These are phyloP conservation scores for Kalmusia sp. DNA, from an alignment of 2,329 filamentous ascomycete species.

Conservation along the genomic window DNA sequence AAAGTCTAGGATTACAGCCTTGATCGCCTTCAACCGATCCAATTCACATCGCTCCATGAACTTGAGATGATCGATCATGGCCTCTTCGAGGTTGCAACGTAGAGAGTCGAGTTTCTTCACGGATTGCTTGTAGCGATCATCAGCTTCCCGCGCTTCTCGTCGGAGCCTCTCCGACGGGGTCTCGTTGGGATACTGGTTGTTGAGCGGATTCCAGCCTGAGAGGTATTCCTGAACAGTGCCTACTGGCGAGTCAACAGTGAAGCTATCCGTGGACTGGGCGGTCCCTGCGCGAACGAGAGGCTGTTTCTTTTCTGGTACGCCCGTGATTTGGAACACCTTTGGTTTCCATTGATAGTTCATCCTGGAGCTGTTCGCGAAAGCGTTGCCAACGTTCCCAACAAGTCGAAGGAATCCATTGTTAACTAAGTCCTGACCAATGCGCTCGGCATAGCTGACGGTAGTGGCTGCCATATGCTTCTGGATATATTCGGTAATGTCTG, in stretches of 20 bases:
- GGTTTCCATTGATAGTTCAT: conserved; percentile 98
- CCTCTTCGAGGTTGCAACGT: conserved; percentile 93
- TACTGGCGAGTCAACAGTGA: conserved; percentile 78
- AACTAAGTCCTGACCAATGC: conserved; percentile 92
- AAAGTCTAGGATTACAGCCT: conserved; percentile 96
- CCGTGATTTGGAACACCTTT: conserved; percentile 86
- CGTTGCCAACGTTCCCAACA: conserved; percentile 92
- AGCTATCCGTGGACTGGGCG: conserved; percentile 58
- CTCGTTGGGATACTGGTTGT: conserved; percentile 90
- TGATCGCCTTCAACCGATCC: conserved; percentile 95
- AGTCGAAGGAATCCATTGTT: conserved; percentile 85
- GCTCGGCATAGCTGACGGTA: conserved; percentile 88
- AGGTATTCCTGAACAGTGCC: conserved; percentile 88
- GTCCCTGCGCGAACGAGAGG: conserved; percentile 77
- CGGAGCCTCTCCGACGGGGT: conserved; percentile 85
- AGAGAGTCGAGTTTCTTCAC: conserved; percentile 88
- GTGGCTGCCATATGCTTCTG: conserved; percentile 85
- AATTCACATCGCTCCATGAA: conserved; percentile 98
- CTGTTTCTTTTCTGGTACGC: conserved; percentile 86
- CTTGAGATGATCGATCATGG: conserved; percentile 88
- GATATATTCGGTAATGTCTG: conserved; percentile 95
- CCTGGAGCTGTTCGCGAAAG: conserved; percentile 95
- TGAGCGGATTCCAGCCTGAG: conserved; percentile 90
- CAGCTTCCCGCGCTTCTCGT: conserved; percentile 86
- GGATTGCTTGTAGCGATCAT: conserved; percentile 89